phyloP scores from a whole-genome alignment of 1,284 basidiomycete species.

The Naganishia sp. region DNA sequence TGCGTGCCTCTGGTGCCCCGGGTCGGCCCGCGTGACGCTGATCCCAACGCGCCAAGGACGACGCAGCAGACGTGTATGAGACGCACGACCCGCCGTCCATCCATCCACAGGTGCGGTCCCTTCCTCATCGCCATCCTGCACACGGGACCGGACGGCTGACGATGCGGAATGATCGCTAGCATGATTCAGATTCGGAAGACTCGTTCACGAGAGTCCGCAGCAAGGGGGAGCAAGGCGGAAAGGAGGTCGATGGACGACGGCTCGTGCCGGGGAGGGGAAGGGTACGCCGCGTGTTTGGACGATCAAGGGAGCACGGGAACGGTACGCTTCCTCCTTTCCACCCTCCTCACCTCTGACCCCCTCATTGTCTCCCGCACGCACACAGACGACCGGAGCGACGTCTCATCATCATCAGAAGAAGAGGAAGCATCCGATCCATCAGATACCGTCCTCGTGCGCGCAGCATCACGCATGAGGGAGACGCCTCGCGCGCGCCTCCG shows the following conservation, averaged over 20 bases:
- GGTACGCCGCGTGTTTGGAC: slow-evolving; percentile 21
- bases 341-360: not conserved
- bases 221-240: not conserved
- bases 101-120: slow-evolving; percentile 4
- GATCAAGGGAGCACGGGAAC: slow-evolving; percentile 5
- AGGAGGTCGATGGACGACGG: slow-evolving; percentile 14
- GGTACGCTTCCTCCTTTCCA: not conserved
- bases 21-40: not conserved
- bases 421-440: not conserved
- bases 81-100: slow-evolving; percentile 24
- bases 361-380: not conserved
- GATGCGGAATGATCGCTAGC: not conserved
- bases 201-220: not conserved
- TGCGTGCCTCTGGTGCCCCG: too few relatives aligned
- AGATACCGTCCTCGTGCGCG: slow-evolving; percentile 10
- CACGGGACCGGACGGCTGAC: too few relatives aligned
- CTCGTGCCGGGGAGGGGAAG: slow-evolving; percentile 13
- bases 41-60: slow-evolving; percentile 16
- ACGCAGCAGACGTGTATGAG: slow-evolving; percentile 32
- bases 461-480: slow-evolving; percentile 39
- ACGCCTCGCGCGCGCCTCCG: slow-evolving; percentile 53
- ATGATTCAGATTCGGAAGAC: slow-evolving; percentile 28
- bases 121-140: not conserved
- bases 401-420: not conserved
- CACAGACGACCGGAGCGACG: not conserved